Base-by-base conservation (phyloP, 2,329 filamentous ascomycete genomes). In the Pseudogymnoascus verrucosus region DNA sequence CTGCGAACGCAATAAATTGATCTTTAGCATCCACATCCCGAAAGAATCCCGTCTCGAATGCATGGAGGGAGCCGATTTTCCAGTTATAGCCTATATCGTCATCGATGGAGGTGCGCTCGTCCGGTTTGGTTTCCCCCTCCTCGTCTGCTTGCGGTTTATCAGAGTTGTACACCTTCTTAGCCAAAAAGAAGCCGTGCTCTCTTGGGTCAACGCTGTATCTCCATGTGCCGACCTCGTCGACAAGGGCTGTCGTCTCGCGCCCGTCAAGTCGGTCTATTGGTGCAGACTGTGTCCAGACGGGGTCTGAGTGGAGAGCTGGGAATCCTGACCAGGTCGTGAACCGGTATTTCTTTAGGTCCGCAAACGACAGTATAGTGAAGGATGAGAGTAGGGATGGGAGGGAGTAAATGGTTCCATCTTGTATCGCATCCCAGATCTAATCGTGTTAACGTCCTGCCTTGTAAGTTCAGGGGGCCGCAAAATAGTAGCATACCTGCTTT, bases 281-380 rank as follows among this genome's bases (percentile, higher is more conserved):
- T n/a, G 61, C 51, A 1, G 81, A 75, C 61, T 87, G 79, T 69
- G 84, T 88, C 95, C 95, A 99, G 28, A 83, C 80, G 1, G 91
- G 91, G 63, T 93, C 88, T 3, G 93, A 96, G 74, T 96, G 93
- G 51, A 99, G 82, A 14, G 93, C 92, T 0, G 95, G 95, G 72
- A 96, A 99, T 4, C 89, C 93, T 76, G 98, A 98, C 87, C 96
- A 96, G 77, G 98, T 98, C n/a, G 89, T 91, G 74, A 98, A 97
- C 67, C 88, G 91, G 78, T 98, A 98, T 73, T 96, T 97, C 76
- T 99, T 99, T 36, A 99, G 83, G 73, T 99, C 93, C 66, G 95
- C 93, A 74, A 91, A 99, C 14, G 91, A 96, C 54, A 98, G 85
- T 64, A 96, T 86, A 26, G 90, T 84, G 75, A 97, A 98, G 5